Evolutionary conservation across 169 alveolate species (phyloP), one percentile per base, ranked within the genome.

Genomic region (Besnoitia besnoiti): DNA sequence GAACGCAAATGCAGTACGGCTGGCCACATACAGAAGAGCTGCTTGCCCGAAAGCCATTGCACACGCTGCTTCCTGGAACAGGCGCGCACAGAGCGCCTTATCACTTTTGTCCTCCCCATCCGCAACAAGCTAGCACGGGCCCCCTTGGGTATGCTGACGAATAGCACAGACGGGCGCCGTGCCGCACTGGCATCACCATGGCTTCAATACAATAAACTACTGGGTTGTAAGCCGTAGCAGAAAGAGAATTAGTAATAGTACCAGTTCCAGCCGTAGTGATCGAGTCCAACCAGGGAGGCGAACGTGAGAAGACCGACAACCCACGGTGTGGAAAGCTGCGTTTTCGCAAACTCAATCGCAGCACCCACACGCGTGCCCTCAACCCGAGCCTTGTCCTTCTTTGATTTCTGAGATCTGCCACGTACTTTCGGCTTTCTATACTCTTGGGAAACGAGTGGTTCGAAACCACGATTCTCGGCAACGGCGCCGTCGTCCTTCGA

Each of bases 361-460:
- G 82, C 39, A 42, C 82, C 82, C 5, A 73, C 46, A 24, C 39
- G 46, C 30, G 82, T 73, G 44, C 82, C 82, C 67, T 55, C 67
- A n/a, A 55, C 27, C 24, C 30, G 12, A n/a, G 3, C 67, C 24
- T 55, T 55, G 67, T 55, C 67, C 24, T 73, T 73, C 82, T 73
- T 73, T 73, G 82, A 27, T 73, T 73, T 37, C 21, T 73, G 82
- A 73, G n/a, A 19, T 55, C 27, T 55, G 67, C 33, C 27, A 16
- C 67, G 67, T 19, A n/a, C 67, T 1, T 55, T 55, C 67, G 67
- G 67, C 67, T 55, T 55, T 5, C 67, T 21, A n/a, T 55, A 55
- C 27, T 55, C 67, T 19, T 55, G 33, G 24, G 67, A 16, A 3
- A 19, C 67, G 12, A n/a, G 24, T 19, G 7, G 33, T 16, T 55